Evolutionary conservation across 768 basidiomycete genomes (phyloP).

Genomic region (Rhodotorula graminis): DNA sequence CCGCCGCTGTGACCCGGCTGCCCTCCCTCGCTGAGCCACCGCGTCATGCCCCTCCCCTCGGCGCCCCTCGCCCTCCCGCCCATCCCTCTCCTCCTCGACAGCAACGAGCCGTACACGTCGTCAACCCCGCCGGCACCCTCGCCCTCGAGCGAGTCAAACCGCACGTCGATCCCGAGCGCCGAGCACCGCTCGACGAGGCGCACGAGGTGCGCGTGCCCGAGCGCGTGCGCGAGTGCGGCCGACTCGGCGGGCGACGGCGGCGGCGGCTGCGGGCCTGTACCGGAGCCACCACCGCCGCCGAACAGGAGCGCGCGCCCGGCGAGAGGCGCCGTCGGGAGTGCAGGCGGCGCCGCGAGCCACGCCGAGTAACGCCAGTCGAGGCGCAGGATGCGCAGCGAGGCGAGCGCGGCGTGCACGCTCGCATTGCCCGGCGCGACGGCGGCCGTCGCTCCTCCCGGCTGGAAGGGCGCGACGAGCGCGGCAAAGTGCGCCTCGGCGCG

Average conservation of each 20-base stretch:
- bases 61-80: not conserved
- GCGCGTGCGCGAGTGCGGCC: not conserved
- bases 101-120: not conserved
- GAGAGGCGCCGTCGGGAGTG: too few relatives aligned
- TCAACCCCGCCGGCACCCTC: not conserved
- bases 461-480: slow-evolving; percentile 21
- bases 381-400: not conserved
- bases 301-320: too few relatives aligned
- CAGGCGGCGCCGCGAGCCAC: slow-evolving; percentile 1
- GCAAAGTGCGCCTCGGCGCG: slow-evolving; percentile 19
- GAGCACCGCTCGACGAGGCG: not conserved
- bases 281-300: too few relatives aligned
- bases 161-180: not conserved
- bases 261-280: not conserved
- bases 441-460: not conserved
- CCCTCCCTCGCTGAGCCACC: too few relatives aligned
- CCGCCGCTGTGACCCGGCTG: too few relatives aligned
- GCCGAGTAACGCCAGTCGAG: slow-evolving; percentile 16
- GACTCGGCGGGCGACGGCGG: not conserved
- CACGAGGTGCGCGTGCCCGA: not conserved
- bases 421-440: not conserved
- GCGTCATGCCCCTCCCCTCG: not conserved
- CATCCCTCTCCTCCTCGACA: not conserved
- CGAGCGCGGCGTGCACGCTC: slow-evolving; percentile 2
- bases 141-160: not conserved